phyloP scores from a whole-genome alignment of 306 rosid species.

The Vicia villosa region DNA sequence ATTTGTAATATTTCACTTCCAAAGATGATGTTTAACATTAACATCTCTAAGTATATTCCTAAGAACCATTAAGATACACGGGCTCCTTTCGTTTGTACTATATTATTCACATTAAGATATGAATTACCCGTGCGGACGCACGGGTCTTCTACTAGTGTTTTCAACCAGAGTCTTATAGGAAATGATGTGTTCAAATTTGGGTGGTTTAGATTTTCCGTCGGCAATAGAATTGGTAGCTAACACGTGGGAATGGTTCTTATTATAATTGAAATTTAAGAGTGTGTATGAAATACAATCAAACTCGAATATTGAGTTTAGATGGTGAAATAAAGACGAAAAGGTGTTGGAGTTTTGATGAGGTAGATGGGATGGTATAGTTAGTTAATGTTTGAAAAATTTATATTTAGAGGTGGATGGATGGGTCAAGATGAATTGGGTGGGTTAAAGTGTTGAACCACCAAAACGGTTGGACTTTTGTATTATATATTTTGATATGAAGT shows the following conservation, averaged over 20 bases:
- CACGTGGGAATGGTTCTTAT: slow-evolving; percentile 38
- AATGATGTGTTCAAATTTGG: slow-evolving; percentile 53
- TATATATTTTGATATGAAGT: too few relatives aligned
- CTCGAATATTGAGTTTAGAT: slow-evolving; percentile 24
- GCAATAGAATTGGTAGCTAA: slow-evolving; percentile 14
- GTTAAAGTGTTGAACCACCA: slow-evolving; percentile 66
- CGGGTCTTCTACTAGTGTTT: too few relatives aligned
- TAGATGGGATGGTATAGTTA: slow-evolving; percentile 38
- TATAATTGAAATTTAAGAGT: slow-evolving; percentile 27
- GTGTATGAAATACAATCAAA: not conserved
- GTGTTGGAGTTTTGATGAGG: slow-evolving; percentile 35
- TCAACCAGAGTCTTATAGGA: slow-evolving; percentile 26
- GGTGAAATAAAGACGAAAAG: slow-evolving; percentile 10
- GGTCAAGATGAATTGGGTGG: slow-evolving; percentile 38
- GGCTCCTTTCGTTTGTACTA: too few relatives aligned
- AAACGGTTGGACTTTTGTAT: slow-evolving; percentile 53
- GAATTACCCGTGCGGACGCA: too few relatives aligned
- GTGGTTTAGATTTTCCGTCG: slow-evolving; percentile 40
- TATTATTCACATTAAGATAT: too few relatives aligned
- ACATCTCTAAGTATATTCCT: too few relatives aligned
- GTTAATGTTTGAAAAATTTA: too few relatives aligned
- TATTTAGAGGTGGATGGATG: not conserved
- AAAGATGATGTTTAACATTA: too few relatives aligned
- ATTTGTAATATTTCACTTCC: too few relatives aligned
- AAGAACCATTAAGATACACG: too few relatives aligned